Base-by-base conservation (phyloP, 768 basidiomycete genomes). In the Daedaleopsis nitida region DNA sequence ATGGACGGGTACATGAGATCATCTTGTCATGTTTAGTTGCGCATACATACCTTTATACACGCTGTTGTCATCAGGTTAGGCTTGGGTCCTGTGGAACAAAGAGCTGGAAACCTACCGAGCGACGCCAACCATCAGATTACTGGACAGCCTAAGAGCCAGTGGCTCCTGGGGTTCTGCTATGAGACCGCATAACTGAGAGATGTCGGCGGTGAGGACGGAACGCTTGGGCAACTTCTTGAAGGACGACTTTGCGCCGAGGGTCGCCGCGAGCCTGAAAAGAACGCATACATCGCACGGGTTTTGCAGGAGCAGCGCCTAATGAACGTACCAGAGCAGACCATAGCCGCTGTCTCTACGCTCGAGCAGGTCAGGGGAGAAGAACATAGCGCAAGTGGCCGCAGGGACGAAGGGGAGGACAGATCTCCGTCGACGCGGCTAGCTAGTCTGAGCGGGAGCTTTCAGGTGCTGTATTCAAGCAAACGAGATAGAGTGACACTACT, bases 111-210 rank as follows among this genome's bases (percentile, higher is more conserved):
- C 84, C 60, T 73, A 94, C 94, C 94, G 85, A 21, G 89, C 91
- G 38, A 89, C 94, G 4, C 94, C 94, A 62, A 96, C 88, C 81
- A 96, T 86, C 45, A 96, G 76, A 70, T 93, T 94, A 60, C 92
- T 93, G 11, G 94, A 94, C 57, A 96, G 77, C 64, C 94, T 81
- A 58, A 96, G 76, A 2, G 94, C 94, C 37, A 96, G 80, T 42
- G 94, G 94, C 66, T 96, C 94, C 23, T 80, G 73, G n/a, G 94
- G 94, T 66, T 89, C 81, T 27, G 86, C 83, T 55, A 96, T 94
- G 42, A 94, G 81, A 39, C 80, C 83, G 72, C 94, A 96, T 69
- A 96, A 74, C 72, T 90, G 83, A 37, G 85, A 73, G 49, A 96
- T 93, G 72, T 96, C 88, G 38, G 93, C 92, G 3, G 85, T 87